Evolutionary conservation across 352 stramenopile genomes (phyloP), one percentile per base, ranked within the genome.

Genomic region (Phytopythium ostracodes): DNA sequence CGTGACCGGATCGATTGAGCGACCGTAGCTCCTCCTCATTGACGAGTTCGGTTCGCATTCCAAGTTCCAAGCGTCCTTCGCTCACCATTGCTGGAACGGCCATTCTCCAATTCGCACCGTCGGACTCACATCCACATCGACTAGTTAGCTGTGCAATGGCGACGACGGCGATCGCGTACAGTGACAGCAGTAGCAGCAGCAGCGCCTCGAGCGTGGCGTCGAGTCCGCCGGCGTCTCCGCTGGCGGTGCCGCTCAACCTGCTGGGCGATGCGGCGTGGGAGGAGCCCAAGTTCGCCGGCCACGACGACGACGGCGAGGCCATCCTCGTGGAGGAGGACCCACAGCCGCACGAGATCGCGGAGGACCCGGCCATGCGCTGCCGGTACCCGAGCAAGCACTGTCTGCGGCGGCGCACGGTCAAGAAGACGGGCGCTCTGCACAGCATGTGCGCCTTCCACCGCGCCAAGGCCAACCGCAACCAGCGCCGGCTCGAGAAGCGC

Each of bases 391-490:
- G 73, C 68, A 84, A 80, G 60, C 67, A 77, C 52, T 87, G 81
- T 61, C 62, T 77, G 36, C 72, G 83, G 60, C 49, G 63, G 24
- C 81, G 81, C 54, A 79, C 77, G n/a, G 51, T 80, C 58, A 87
- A 90, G 72, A 78, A 72, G 56, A 85, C 83, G 36, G 78, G 77
- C 35, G 72, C 77, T 46, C 64, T 88, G 20, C 81, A 90, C 62
- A 77, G 69, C 25, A 71, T 88, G 44, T 90, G 81, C 56, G 74
- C 84, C 29, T 72, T 81, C 47, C 81, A 90, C 60, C 76, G 81
- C 43, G 60, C 66, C 38, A 81, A 77, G 56, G 81, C 81, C 46
- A 90, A 88, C 59, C 66, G 73, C 25, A 82, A 81, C 59, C 78
- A 89, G 50, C 71, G 78, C 17, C 72, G 78, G 20, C 57, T 76